phyloP scores from a whole-genome alignment of 1,284 basidiomycete species.

The Serendipita sp. region DNA sequence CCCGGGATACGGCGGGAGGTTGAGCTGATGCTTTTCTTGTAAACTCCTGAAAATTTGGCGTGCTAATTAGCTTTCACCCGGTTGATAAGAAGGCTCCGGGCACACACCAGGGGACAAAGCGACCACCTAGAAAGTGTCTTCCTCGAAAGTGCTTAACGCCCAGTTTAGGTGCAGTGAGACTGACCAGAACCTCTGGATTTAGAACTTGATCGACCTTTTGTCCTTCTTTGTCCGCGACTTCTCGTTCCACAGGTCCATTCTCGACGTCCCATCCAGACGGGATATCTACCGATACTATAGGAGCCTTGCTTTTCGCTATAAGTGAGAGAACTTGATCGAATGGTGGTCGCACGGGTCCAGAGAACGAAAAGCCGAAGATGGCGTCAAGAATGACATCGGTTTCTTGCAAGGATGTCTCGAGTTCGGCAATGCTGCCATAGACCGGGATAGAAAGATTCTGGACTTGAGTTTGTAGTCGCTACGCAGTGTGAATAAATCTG shows the following conservation, averaged over 20 bases:
- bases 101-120: conserved; percentile 75
- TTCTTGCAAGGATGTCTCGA: conserved; percentile 38
- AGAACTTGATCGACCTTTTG: conserved; percentile 28
- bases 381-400: conserved; percentile 86
- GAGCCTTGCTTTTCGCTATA: conserved; percentile 48
- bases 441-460: conserved; percentile 71
- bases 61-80: conserved; percentile 9
- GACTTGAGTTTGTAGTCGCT: conserved; percentile 78
- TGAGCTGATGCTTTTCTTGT: conserved; percentile 58
- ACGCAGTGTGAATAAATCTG: not conserved
- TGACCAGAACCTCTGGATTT: conserved; percentile 70
- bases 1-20: conserved; percentile 64
- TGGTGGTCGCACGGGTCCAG: conserved; percentile 73
- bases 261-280: conserved; percentile 95
- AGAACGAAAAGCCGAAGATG: conserved; percentile 96
- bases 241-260: conserved; percentile 31
- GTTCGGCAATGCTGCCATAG: conserved; percentile 29
- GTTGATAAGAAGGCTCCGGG: not conserved
- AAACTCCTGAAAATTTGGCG: conserved; percentile 32
- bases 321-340: conserved; percentile 67
- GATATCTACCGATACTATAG: conserved; percentile 87
- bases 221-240: conserved; percentile 13
- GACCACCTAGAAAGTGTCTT: conserved; percentile 81
- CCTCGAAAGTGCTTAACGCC: conserved; percentile 68
- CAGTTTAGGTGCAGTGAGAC: conserved; percentile 87